Base-by-base conservation (phyloP, 345 rosid species). In the Eucalyptus regnans region DNA sequence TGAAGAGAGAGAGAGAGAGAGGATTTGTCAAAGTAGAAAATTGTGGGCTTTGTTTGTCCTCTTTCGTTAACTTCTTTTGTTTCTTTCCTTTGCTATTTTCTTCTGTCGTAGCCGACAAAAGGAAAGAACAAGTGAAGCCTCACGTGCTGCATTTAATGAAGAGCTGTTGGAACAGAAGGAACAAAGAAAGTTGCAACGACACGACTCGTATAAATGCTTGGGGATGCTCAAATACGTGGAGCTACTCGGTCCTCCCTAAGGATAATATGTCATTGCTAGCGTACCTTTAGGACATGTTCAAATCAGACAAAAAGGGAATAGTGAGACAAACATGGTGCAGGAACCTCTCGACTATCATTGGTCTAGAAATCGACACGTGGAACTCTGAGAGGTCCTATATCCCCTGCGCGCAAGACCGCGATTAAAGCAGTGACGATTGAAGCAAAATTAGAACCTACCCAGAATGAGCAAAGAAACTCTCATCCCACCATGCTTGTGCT, bases 401-500 rank as follows among this genome's bases (percentile, higher is more conserved):
- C 10, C 79, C 43, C 4, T 66, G 41, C 22, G 41, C 18, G n/a
- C 79, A 31, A 66, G 79, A 16, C 41, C 1, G 5, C 37, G 43
- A 66, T 31, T 50, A 87, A 27, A 16, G 41, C 76, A 66, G 20
- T 66, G 41, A n/a, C 41, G 14, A 64, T n/a, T 64, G 41, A 66
- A 66, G 76, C 3, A 66, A 14, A 66, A n/a, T 14, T n/a, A 66
- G 20, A 7, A 15, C 76, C 20, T 23, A 18, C 50, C 31, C 44
- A 50, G 88, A 62, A 87, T 16, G 29, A 54, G 71, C 48, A 17
- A 37, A 88, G 18, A n/a, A 44, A 92, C 68, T 86, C 90, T 89
- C 16, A 62, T 87, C 89, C 97, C 97, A 90, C 97, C 96, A 93
- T 94, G 94, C 83, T 89, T 91, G 49, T 89, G 16, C 89, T 90